Evolutionary conservation across 441 rosid genomes (phyloP).

Genomic region (Mallotus repandus): DNA sequence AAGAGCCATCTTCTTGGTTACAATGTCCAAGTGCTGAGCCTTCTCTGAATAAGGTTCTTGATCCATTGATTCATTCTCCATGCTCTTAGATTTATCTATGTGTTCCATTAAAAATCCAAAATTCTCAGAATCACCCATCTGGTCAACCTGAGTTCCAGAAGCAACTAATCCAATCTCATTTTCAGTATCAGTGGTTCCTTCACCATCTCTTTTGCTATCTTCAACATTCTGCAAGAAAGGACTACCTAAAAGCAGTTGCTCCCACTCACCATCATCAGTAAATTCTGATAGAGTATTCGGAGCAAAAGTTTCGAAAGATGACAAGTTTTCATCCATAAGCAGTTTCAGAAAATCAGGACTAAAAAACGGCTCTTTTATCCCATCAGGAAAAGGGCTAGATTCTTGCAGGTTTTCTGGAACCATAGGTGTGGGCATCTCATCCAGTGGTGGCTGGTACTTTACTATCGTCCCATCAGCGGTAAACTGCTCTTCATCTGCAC

Average conservation of each 20-base stretch:
- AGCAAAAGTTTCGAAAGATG: conserved; percentile 31
- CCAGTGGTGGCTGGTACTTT: conserved; percentile 53
- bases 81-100: conserved; percentile 43
- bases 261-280: conserved; percentile 77
- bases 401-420: conserved; percentile 27
- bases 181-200: conserved; percentile 21
- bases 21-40: conserved; percentile 44
- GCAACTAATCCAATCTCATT: conserved; percentile 39
- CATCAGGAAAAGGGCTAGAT: conserved; percentile 37
- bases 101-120: conserved; percentile 45
- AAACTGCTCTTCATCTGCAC: conserved; percentile 42
- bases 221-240: conserved; percentile 33
- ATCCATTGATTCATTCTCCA: conserved; percentile 33
- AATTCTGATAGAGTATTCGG: conserved; percentile 65
- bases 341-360: conserved; percentile 62
- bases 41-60: conserved; percentile 36
- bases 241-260: conserved; percentile 55
- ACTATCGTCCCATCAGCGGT: conserved; percentile 54
- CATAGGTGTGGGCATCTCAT: conserved; percentile 37
- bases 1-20: conserved; percentile 51
- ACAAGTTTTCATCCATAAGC: conserved; percentile 60
- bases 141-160: conserved; percentile 22
- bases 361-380: conserved; percentile 52
- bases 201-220: conserved; percentile 28
- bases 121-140: conserved; percentile 30